A percentile compares a stretch with the other conserved stretches of the same genome.
phyloP scores from a whole-genome alignment of 495 filamentous ascomycete species.

The Evernia prunastri region DNA sequence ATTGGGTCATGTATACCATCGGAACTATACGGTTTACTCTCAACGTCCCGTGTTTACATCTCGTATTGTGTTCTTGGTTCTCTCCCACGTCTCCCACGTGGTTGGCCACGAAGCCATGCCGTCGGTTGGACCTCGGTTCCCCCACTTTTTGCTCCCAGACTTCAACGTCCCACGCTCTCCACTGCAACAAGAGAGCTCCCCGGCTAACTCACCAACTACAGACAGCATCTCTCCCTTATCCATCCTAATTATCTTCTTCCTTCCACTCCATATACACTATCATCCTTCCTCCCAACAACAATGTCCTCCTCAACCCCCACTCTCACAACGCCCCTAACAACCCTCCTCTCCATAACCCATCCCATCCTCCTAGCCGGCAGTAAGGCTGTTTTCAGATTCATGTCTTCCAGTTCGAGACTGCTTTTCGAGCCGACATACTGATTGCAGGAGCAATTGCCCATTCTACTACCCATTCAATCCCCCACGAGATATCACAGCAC shows the following conservation, averaged over 20 bases:
- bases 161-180: not conserved
- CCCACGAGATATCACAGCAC: too few relatives aligned
- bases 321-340: constrained; percentile 69
- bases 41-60: not conserved
- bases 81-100: not conserved
- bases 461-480: too few relatives aligned
- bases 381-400: too few relatives aligned
- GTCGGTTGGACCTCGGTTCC: constrained; percentile 1
- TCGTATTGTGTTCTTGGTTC: too few relatives aligned
- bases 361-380: constrained; percentile 83
- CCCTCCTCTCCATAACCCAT: constrained; percentile 67
- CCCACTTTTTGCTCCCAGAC: not conserved
- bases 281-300: constrained; percentile 20
- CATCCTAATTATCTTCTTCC: not conserved
- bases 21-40: not conserved
- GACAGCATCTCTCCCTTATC: not conserved
- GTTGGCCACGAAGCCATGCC: not conserved
- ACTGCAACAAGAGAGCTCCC: not conserved
- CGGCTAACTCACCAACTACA: not conserved
- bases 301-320: constrained; percentile 54
- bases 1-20: constrained; percentile 3
- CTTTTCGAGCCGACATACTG: too few relatives aligned
- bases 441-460: too few relatives aligned
- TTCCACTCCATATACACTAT: constrained; percentile 30
- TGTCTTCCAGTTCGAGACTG: too few relatives aligned